These are phyloP conservation scores for Yarrowia sp. DNA, from an alignment of 805 yeast genomes.

Conservation along the genomic window DNA sequence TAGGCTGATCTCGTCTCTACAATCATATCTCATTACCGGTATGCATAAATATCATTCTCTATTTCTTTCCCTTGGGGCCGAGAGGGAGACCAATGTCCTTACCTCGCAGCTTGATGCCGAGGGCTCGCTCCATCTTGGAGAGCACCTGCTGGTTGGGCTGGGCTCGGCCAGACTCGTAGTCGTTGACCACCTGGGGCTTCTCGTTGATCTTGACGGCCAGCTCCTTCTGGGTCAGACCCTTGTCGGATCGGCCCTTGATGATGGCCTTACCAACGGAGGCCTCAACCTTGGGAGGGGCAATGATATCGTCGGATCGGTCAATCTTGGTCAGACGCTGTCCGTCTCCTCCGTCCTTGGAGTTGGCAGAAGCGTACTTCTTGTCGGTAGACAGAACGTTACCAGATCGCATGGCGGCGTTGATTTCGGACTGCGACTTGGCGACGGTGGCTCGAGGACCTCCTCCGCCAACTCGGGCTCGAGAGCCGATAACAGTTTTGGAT, in stretches of 20 bases:
- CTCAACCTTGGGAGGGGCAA: conserved; percentile 88
- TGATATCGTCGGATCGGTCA: conserved; percentile 92
- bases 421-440: conserved; percentile 75
- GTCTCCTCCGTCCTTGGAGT: conserved; percentile 71
- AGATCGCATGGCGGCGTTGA: conserved; percentile 92
- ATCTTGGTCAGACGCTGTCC: conserved; percentile 94
- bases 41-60: conserved; percentile 33
- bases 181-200: conserved; percentile 93
- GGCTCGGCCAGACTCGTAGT: conserved; percentile 96
- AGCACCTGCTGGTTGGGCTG: conserved; percentile 94
- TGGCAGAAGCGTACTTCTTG: conserved; percentile 79
- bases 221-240: conserved; percentile 91
- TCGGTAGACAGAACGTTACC: conserved; percentile 91
- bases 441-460: conserved; percentile 87
- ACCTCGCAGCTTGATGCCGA: conserved; percentile 95
- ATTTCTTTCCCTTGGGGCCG: conserved; percentile 54
- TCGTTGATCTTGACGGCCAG: conserved; percentile 94
- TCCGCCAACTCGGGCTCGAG: conserved; percentile 84
- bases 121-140: conserved; percentile 89
- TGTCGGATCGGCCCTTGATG: conserved; percentile 82
- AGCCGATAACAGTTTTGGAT: conserved; percentile 78
- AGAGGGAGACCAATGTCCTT: conserved; percentile 93
- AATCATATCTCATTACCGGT: not conserved
- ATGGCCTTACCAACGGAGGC: conserved; percentile 86
- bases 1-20: not conserved